Evolutionary conservation across 768 basidiomycete species (phyloP).

Genomic region (Porphyrellus cyaneotinctus): DNA sequence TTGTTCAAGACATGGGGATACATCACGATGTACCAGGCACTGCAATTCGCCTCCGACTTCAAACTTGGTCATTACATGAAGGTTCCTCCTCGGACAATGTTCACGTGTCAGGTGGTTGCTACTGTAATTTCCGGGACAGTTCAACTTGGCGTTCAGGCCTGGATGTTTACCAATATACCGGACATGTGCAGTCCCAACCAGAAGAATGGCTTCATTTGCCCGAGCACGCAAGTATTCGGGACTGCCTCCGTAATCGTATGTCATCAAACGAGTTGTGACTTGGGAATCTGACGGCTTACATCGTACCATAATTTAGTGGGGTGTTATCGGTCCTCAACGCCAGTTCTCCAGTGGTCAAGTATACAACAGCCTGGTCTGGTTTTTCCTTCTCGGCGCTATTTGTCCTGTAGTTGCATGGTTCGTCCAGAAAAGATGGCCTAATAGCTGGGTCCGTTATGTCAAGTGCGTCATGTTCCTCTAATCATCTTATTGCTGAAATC

Average conservation of each 20-base stretch:
- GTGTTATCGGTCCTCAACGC: slow-evolving; percentile 76
- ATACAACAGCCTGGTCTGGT: slow-evolving; percentile 61
- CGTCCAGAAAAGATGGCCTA: slow-evolving; percentile 56
- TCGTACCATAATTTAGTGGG: slow-evolving; percentile 39
- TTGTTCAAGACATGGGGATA: slow-evolving; percentile 74
- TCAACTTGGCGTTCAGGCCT: slow-evolving; percentile 61
- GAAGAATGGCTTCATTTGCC: slow-evolving; percentile 27
- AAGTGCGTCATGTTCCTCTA: slow-evolving; percentile 42
- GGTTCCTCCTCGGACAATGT: slow-evolving; percentile 64
- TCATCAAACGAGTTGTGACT: slow-evolving; percentile 8
- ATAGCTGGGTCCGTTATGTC: slow-evolving; percentile 58
- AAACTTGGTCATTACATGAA: slow-evolving; percentile 76
- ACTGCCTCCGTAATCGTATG: slow-evolving; percentile 51
- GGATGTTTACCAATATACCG: slow-evolving; percentile 46
- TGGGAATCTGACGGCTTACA: background rate
- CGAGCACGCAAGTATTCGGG: slow-evolving; percentile 43
- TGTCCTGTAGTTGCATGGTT: slow-evolving; percentile 56
- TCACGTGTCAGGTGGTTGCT: slow-evolving; percentile 64
- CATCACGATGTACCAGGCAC: slow-evolving; percentile 59
- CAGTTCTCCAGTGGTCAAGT: slow-evolving; percentile 68
- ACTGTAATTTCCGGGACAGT: slow-evolving; percentile 59
- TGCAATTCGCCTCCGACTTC: slow-evolving; percentile 69
- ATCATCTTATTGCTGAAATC: background rate
- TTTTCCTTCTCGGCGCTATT: slow-evolving; percentile 74
- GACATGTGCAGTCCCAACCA: slow-evolving; percentile 29